Evolutionary conservation across 2,329 filamentous ascomycete species (phyloP).

Genomic region (Sphaerulina musiva): DNA sequence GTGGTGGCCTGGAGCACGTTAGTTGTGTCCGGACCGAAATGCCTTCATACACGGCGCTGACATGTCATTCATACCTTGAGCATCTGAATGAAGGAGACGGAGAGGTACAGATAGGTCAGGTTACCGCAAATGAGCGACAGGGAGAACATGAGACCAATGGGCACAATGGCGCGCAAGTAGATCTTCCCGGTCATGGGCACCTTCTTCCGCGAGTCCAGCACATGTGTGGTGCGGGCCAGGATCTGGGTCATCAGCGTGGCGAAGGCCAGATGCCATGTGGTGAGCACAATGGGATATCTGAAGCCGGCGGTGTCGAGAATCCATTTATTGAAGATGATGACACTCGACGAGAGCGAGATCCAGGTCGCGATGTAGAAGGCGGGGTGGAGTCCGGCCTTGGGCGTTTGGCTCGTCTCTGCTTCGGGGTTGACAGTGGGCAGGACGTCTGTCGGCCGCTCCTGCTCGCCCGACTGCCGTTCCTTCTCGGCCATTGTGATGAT

Average conservation of each 20-base stretch:
- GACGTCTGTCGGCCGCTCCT: constrained; percentile 53
- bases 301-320: constrained; percentile 82
- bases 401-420: constrained; percentile 59
- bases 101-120: constrained; percentile 89
- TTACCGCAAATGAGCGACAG: constrained; percentile 95
- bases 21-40: constrained; percentile 6
- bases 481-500: constrained; percentile 69
- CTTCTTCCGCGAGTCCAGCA: constrained; percentile 89
- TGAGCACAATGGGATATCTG: constrained; percentile 68
- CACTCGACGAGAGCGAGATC: constrained; percentile 86
- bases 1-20: constrained; percentile 65
- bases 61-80: constrained; percentile 61
- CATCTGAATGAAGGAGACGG: constrained; percentile 98
- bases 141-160: constrained; percentile 93
- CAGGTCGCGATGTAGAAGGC: constrained; percentile 81
- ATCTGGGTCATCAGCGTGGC: constrained; percentile 92
- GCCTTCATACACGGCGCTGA: background rate
- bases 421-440: constrained; percentile 77
- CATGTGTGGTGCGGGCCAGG: constrained; percentile 77
- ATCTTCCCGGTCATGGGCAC: constrained; percentile 96
- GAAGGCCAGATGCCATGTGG: constrained; percentile 91
- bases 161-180: constrained; percentile 87
- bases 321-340: constrained; percentile 99
- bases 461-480: constrained; percentile 73
- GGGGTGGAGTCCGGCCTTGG: constrained; percentile 64